Percentiles rank a stretch among this genome's conserved stretches.
These are phyloP conservation scores for Entomortierella chlamydospora DNA, from an alignment of 192 early-diverging fungal species.

Conservation along the genomic window DNA sequence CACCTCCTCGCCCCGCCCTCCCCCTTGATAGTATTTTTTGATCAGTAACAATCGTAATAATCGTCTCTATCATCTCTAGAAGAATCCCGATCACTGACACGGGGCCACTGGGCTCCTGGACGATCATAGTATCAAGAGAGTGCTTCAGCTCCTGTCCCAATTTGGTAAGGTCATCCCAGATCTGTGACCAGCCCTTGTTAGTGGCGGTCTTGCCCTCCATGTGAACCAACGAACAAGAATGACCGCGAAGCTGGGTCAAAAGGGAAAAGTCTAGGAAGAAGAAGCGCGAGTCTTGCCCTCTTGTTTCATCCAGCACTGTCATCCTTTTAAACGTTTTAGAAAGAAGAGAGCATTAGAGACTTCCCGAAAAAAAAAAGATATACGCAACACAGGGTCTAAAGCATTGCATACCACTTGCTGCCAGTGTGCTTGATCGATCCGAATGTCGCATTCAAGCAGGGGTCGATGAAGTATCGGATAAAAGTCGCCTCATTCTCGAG, in stretches of 20 bases:
- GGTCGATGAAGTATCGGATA: constrained; percentile 31
- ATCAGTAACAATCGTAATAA: too few relatives aligned
- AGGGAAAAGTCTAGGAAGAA: constrained; percentile 33
- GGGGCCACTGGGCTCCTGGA: constrained; percentile 18
- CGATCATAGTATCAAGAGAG: constrained; percentile 21
- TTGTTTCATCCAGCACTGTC: constrained; percentile 30
- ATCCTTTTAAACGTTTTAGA: constrained; percentile 26
- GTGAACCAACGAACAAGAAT: constrained; percentile 23
- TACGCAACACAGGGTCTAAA: constrained; percentile 17
- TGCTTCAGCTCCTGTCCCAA: constrained; percentile 23
- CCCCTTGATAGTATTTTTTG: too few relatives aligned
- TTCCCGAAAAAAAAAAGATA: constrained; percentile 34
- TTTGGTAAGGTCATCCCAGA: constrained; percentile 40
- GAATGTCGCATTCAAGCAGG: constrained; percentile 31
- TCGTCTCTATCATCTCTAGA: too few relatives aligned
- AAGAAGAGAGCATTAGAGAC: constrained; percentile 20
- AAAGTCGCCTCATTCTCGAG: constrained; percentile 27
- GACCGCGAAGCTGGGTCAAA: constrained; percentile 28
- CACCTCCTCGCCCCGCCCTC: too few relatives aligned
- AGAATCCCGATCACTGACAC: constrained; percentile 18
- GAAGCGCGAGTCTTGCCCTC: constrained; percentile 29
- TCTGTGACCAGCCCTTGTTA: constrained; percentile 20
- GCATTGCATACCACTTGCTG: constrained; percentile 35
- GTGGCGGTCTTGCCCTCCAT: constrained; percentile 28
- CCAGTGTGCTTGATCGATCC: constrained; percentile 27